A percentile compares a stretch with the other conserved stretches of the same genome.
Evolutionary conservation across 176 grass and related monocot species (phyloP).

Genomic region (Oryza glumipatula): DNA sequence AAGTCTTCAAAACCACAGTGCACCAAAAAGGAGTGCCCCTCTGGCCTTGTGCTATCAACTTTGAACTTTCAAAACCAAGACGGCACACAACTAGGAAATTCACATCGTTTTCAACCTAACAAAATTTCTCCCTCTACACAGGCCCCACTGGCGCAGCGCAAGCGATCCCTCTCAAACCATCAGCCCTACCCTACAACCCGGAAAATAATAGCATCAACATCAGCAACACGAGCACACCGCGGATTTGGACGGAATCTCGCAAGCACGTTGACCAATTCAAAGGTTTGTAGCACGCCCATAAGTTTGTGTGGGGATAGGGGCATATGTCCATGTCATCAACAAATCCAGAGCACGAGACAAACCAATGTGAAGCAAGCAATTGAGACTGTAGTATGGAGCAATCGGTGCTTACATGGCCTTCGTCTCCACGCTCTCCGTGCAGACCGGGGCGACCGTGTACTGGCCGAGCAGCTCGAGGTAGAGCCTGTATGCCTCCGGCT

Average conservation of each 20-base stretch:
- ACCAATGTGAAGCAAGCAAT: not conserved
- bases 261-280: constrained; percentile 11
- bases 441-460: constrained; percentile 41
- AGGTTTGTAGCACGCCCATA: not conserved
- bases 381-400: not conserved
- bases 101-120: not conserved
- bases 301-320: not conserved
- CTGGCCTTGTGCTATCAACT: not conserved
- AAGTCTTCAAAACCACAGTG: constrained; percentile 8
- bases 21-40: not conserved
- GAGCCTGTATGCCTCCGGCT: constrained; percentile 70
- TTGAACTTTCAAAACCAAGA: constrained; percentile 21
- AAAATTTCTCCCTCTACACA: not conserved
- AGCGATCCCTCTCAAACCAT: not conserved
- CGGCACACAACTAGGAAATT: not conserved
- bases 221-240: not conserved
- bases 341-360: not conserved
- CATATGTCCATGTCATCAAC: not conserved
- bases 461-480: constrained; percentile 63
- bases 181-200: not conserved
- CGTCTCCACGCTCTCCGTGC: constrained; percentile 20
- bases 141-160: not conserved
- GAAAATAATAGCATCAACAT: constrained; percentile 4
- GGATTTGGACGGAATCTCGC: not conserved
- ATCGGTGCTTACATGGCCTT: constrained; percentile 37